phyloP scores from a whole-genome alignment of 345 rosid species.

The Moringa oleifera region DNA sequence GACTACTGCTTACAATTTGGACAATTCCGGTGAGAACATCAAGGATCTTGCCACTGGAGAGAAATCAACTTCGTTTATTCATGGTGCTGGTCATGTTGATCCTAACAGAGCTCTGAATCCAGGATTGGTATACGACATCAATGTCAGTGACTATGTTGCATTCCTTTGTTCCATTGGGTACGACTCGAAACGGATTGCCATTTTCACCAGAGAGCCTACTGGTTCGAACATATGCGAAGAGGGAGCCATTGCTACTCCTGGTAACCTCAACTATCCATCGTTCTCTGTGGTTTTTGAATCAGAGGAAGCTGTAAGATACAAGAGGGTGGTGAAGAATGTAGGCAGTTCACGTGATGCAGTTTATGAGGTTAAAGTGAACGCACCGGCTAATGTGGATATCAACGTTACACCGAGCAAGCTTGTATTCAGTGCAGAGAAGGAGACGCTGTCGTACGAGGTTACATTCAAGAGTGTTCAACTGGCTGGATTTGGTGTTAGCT shows the following conservation, averaged over 20 bases:
- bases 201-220: slow-evolving; percentile 46
- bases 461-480: slow-evolving; percentile 43
- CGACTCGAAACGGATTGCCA: slow-evolving; percentile 37
- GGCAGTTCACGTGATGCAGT: slow-evolving; percentile 49
- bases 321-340: slow-evolving; percentile 62
- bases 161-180: slow-evolving; percentile 92
- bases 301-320: slow-evolving; percentile 35
- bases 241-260: slow-evolving; percentile 36
- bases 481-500: slow-evolving; percentile 23
- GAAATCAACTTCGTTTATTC: slow-evolving; percentile 57
- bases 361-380: slow-evolving; percentile 51
- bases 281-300: slow-evolving; percentile 53
- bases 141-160: slow-evolving; percentile 37
- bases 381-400: slow-evolving; percentile 53
- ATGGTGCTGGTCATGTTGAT: slow-evolving; percentile 86
- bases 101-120: slow-evolving; percentile 76
- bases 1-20: slow-evolving; percentile 67
- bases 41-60: slow-evolving; percentile 69
- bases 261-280: slow-evolving; percentile 70
- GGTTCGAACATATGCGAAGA: slow-evolving; percentile 31
- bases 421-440: slow-evolving; percentile 43
- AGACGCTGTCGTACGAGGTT: slow-evolving; percentile 48
- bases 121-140: slow-evolving; percentile 72
- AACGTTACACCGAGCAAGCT: slow-evolving; percentile 61
- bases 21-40: slow-evolving; percentile 56